Evolutionary conservation across 2,329 filamentous ascomycete genomes (phyloP), one percentile per base, ranked within the genome.

Genomic region (Xylaria digitata): DNA sequence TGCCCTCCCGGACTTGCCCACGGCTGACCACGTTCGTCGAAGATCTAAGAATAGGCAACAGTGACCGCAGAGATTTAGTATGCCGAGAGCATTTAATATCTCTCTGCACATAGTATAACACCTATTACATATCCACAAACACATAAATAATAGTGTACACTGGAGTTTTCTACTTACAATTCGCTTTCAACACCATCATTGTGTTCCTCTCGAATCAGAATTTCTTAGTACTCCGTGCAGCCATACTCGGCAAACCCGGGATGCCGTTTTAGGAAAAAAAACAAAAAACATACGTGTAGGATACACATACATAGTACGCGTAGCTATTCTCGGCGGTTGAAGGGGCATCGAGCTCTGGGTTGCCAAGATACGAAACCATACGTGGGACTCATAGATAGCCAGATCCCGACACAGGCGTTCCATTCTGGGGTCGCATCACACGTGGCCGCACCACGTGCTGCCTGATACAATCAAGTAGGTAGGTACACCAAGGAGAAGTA

Each of bases 371-470:
- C 58, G 59, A 66, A 62, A 66, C 59, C 30, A 53, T 8, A 32
- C n/a, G 49, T 55, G 60, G 53, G 49, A 52, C 42, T 45, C 21
- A 46, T 61, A 53, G 30, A 37, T 45, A 57, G 45, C 32, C 15
- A 55, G 49, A 59, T 64, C 61, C 48, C 54, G 55, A 48, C 40
- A 46, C 52, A 5, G 15, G n/a, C 54, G 30, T 55, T 21, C 50
- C 59, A 53, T 54, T 46, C 63, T 53, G 50, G 52, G 56, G 19
- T 55, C 26, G 46, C 53, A 61, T 43, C 19, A 19, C 63, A 65
- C 65, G 61, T 61, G 56, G 61, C 26, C 5, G 23, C 1, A 46
- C 65, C 65, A 67, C 57, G 65, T 67, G 65, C 61, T 61, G 61
- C 23, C 56, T 32, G 19, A 57, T 37, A 37, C 37, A 46, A 46